Percentiles rank a stretch among this genome's conserved stretches.
Conservation (phyloP, 176 grass and related monocot species). For the Avena sativa region DNA sequence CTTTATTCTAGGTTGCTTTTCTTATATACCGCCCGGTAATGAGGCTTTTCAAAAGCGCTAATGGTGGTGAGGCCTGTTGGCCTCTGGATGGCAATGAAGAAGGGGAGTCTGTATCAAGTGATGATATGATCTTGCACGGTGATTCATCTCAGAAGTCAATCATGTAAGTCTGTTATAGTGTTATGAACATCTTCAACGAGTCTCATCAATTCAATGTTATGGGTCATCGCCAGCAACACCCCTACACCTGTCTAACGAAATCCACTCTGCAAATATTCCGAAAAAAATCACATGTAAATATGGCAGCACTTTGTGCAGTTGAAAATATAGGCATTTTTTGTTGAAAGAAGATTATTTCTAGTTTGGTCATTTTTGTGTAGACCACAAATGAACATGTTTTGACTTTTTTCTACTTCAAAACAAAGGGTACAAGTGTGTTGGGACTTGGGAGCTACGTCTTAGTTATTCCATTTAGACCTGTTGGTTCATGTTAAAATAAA, state of each 20-base stretch:
- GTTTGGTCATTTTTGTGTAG: not conserved
- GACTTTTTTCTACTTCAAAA: not conserved
- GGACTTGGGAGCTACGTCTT: not conserved
- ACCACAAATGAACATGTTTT: not conserved
- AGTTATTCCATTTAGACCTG: slow-evolving; percentile 20
- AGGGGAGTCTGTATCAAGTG: slow-evolving; percentile 63
- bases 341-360: not conserved
- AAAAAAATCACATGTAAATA: not conserved
- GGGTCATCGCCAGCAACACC: not conserved
- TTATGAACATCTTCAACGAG: slow-evolving; percentile 31
- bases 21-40: slow-evolving; percentile 98
- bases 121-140: slow-evolving; percentile 79
- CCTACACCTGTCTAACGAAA: slow-evolving; percentile 11
- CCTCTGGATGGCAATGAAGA: slow-evolving; percentile 83
- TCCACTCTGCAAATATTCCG: not conserved
- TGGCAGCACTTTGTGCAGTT: slow-evolving; percentile 5
- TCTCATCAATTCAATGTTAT: slow-evolving; percentile 24
- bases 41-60: slow-evolving; percentile 85
- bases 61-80: slow-evolving; percentile 75
- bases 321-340: not conserved
- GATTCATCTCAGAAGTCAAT: slow-evolving; percentile 62
- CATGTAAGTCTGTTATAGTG: slow-evolving; percentile 71
- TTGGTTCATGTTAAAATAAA: not conserved
- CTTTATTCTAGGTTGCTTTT: slow-evolving; percentile 92
- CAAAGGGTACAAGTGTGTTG: not conserved